Evolutionary conservation across 768 basidiomycete genomes (phyloP), one percentile per base, ranked within the genome.

Genomic region (Amanita phalloides): DNA sequence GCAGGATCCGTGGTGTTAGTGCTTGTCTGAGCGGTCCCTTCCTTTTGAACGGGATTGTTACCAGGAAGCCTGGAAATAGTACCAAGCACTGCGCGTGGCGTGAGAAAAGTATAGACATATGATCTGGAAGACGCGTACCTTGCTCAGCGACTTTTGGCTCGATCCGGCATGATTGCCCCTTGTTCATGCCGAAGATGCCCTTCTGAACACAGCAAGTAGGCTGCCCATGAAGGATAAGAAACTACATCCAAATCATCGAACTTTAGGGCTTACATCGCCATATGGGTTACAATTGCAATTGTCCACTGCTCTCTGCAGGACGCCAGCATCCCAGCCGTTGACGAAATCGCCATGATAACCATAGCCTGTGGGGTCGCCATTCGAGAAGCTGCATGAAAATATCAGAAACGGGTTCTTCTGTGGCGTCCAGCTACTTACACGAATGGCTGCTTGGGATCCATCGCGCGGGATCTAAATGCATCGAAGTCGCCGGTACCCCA

Each of bases 361-460:
- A 58, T 78, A 79, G 8, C 81, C 81, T 35, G 79, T 82, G 9
- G 74, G 71, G 58, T 85, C 83, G 33, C 83, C 83, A 55, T 77
- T 66, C 17, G 81, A 58, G 56, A 60, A 73, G 5, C 74, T 74
- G 53, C 38, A 41, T 38, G 28, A 26, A 13, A 17, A 26, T 33
- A 25, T 49, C 43, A 47, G 35, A 11, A 8, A 23, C 2, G n/a
- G 43, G 33, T n/a, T 23, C 11, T 13, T 36, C 32, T 13, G 5
- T 2, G 35, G 44, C 25, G 21, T 36, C 2, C 44, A 26, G 23
- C 20, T 8, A 62, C 71, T 28, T 70, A 78, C 66, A 80, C 78
- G 56, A 77, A 77, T 28, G 78, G 78, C 57, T 78, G 76, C 13
- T 61, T 59, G 0, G 73, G 53, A 58, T 77, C 71, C 70, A 63